Percentiles rank a stretch among this genome's conserved stretches.
These are phyloP conservation scores for Fistulina hepatica DNA, from an alignment of 1,284 basidiomycete genomes.

Conservation along the genomic window DNA sequence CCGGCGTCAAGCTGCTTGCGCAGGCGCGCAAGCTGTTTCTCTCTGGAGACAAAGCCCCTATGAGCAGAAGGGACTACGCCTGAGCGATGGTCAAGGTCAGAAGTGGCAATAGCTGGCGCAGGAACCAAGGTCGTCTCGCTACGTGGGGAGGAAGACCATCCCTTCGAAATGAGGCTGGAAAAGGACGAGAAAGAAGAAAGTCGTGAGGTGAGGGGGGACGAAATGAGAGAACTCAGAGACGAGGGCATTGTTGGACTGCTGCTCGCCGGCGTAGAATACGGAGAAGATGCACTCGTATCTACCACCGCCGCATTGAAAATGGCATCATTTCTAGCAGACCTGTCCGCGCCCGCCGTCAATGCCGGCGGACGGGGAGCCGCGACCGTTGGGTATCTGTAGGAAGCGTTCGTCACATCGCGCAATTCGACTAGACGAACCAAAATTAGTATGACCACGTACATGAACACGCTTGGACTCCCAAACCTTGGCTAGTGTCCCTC, in stretches of 20 bases:
- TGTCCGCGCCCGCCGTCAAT: not conserved
- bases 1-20: too few relatives aligned
- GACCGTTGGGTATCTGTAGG: slow-evolving; percentile 11
- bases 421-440: slow-evolving; percentile 25
- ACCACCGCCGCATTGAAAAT: not conserved
- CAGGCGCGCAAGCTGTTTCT: slow-evolving; percentile 12
- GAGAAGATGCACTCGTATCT: not conserved
- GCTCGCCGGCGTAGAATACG: not conserved
- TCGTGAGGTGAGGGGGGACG: slow-evolving; percentile 42
- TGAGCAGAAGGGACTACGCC: not conserved
- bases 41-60: slow-evolving; percentile 6
- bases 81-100: slow-evolving; percentile 12
- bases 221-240: slow-evolving; percentile 30
- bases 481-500: slow-evolving; percentile 45
- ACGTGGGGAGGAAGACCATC: slow-evolving; percentile 41
- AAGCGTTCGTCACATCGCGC: slow-evolving; percentile 26
- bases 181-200: slow-evolving; percentile 35
- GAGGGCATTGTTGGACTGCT: slow-evolving; percentile 1
- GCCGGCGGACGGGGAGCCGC: not conserved
- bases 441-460: slow-evolving; percentile 48
- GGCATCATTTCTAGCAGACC: too few relatives aligned
- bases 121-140: slow-evolving; percentile 19
- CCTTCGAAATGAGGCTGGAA: slow-evolving; percentile 49
- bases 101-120: slow-evolving; percentile 15
- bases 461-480: slow-evolving; percentile 39